These are phyloP conservation scores for Ceratobasidium sp. DNA, from an alignment of 1,284 basidiomycete genomes.

Conservation along the genomic window DNA sequence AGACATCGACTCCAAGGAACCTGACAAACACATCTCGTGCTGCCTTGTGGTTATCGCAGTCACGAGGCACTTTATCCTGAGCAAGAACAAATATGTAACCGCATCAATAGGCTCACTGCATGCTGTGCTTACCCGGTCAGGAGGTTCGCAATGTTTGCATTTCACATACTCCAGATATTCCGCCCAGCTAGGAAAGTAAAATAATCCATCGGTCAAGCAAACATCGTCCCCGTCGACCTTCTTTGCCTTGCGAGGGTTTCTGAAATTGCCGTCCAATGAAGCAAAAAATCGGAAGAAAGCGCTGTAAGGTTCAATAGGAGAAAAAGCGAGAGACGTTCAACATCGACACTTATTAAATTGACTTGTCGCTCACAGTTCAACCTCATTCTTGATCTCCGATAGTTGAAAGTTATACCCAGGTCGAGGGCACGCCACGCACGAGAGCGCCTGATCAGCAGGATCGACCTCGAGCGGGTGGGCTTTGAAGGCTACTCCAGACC, in stretches of 20 bases:
- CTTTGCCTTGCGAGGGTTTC: background rate
- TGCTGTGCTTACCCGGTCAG: background rate
- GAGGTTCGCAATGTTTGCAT: background rate
- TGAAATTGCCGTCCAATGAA: constrained; percentile 10
- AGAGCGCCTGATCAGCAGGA: background rate
- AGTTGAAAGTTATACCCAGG: constrained; percentile 1
- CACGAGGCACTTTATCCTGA: background rate
- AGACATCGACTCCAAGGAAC: background rate
- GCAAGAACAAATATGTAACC: too few relatives aligned
- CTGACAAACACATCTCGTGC: background rate
- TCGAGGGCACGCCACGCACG: background rate
- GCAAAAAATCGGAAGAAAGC: background rate
- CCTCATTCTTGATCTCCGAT: too few relatives aligned
- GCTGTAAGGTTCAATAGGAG: background rate
- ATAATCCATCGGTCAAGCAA: background rate
- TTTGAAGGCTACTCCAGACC: background rate
- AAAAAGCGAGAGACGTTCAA: too few relatives aligned
- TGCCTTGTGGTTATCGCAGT: constrained; percentile 7
- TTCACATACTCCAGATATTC: background rate
- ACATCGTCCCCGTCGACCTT: background rate
- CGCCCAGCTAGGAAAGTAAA: background rate
- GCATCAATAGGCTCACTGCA: too few relatives aligned
- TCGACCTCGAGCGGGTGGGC: background rate
- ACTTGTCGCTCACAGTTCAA: too few relatives aligned
- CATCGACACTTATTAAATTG: too few relatives aligned